These are phyloP conservation scores for Apocynum venetum DNA, from an alignment of 257 asterid species.

Conservation along the genomic window DNA sequence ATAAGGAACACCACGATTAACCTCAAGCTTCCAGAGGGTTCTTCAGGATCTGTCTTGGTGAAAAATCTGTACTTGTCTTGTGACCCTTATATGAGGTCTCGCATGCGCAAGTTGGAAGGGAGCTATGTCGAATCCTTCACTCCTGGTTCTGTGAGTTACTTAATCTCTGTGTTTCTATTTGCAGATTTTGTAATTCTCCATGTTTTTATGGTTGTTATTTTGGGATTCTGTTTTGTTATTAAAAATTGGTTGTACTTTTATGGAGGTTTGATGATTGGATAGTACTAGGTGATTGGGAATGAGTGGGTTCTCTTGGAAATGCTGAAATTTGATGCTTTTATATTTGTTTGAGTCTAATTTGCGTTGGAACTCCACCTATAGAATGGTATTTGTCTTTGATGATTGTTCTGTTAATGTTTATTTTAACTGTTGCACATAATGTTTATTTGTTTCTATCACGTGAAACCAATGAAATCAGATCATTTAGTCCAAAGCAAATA, in stretches of 20 bases:
- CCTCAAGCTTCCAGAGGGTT: constrained; percentile 31
- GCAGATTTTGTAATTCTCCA: neutral
- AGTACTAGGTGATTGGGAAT: no score
- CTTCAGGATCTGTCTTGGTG: constrained; percentile 35
- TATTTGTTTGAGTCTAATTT: neutral
- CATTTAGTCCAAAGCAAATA: no score
- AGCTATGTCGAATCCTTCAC: constrained; percentile 31
- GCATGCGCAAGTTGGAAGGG: constrained; percentile 25
- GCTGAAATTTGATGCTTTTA: neutral
- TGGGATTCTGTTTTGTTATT: no score
- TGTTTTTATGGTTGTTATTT: no score
- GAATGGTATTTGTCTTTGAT: no score
- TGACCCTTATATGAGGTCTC: constrained; percentile 37
- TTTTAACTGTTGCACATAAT: no score
- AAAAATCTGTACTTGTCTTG: constrained; percentile 51
- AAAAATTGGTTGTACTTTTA: no score
- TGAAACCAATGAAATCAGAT: neutral
- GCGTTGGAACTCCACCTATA: neutral
- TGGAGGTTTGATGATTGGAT: no score
- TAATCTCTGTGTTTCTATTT: neutral
- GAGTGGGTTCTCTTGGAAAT: neutral
- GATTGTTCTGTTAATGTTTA: neutral
- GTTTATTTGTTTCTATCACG: neutral
- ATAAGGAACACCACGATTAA: constrained; percentile 10
- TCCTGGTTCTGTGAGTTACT: constrained; percentile 26